phyloP scores from a whole-genome alignment of 228 moss, liverwort and hornwort species.

The Sphagnum fallax region DNA sequence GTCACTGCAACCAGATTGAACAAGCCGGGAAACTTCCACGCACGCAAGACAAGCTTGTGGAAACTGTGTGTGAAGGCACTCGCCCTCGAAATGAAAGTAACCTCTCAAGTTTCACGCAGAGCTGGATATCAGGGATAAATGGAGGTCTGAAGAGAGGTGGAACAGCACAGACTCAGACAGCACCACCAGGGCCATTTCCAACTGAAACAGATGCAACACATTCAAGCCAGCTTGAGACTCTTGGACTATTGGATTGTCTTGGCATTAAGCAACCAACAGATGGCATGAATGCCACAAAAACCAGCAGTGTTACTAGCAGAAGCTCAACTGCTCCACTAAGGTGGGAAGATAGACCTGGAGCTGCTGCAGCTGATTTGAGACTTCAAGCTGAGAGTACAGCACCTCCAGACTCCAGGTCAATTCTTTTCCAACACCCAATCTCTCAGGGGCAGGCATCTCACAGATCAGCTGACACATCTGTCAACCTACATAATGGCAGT shows the following conservation, averaged over 20 bases:
- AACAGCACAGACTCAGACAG: constrained; percentile 18
- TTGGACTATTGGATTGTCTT: neutral
- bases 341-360: neutral
- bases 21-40: constrained; percentile 1
- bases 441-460: neutral
- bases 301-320: constrained; percentile 1
- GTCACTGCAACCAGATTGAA: neutral
- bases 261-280: neutral
- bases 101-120: constrained; percentile 8
- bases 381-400: neutral
- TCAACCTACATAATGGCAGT: neutral
- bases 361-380: neutral
- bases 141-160: constrained; percentile 12
- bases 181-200: constrained; percentile 4
- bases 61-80: neutral
- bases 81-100: neutral
- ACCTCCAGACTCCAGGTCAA: neutral
- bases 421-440: neutral
- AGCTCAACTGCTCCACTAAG: neutral
- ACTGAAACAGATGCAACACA: neutral
- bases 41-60: constrained; percentile 3
- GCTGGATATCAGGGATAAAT: constrained; percentile 18
- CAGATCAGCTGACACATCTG: neutral
- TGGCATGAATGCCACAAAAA: neutral
- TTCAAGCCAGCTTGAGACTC: neutral